These are phyloP conservation scores for Epichloe gansuensis DNA, from an alignment of 2,329 filamentous ascomycete genomes.

Conservation along the genomic window DNA sequence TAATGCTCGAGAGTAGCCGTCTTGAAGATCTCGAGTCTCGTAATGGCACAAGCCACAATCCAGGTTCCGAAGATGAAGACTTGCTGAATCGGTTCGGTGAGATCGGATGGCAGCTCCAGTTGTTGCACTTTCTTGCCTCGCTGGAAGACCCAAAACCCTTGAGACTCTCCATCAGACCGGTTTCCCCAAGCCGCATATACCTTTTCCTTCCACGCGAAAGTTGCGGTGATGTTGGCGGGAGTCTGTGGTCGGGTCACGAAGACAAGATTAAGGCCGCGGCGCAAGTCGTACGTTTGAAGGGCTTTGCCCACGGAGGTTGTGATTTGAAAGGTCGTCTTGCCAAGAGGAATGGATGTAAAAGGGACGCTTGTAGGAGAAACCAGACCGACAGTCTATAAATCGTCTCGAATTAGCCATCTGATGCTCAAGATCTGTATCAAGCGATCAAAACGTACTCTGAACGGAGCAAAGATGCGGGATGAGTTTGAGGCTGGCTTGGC, in stretches of 20 bases:
- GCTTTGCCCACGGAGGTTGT: conserved; percentile 86
- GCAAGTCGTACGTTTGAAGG: conserved; percentile 91
- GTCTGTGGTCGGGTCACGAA: conserved; percentile 91
- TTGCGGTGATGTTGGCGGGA: conserved; percentile 74
- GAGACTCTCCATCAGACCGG: conserved; percentile 32
- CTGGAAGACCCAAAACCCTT: conserved; percentile 85
- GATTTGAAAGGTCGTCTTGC: conserved; percentile 93
- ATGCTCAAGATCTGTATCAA: not conserved
- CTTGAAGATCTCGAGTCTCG: conserved; percentile 82
- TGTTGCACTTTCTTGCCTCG: conserved; percentile 75
- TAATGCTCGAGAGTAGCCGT: conserved; percentile 75
- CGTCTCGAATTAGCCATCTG: conserved; percentile 4
- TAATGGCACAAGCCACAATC: conserved; percentile 70
- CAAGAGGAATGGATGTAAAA: conserved; percentile 78
- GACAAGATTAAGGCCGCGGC: conserved; percentile 77
- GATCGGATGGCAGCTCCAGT: conserved; percentile 53
- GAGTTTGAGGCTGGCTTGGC: conserved; percentile 31
- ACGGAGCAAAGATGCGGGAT: conserved; percentile 86
- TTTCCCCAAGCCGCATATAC: conserved; percentile 86
- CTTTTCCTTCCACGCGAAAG: conserved; percentile 73
- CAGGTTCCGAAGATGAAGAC: conserved; percentile 81
- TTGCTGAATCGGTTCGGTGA: conserved; percentile 60
- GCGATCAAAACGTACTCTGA: conserved; percentile 52
- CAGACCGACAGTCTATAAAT: conserved; percentile 67
- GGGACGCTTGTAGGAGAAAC: conserved; percentile 85